Percentiles rank a stretch among this genome's conserved stretches.
Conservation (phyloP, 345 rosid species). For the Dimocarpus longan region DNA sequence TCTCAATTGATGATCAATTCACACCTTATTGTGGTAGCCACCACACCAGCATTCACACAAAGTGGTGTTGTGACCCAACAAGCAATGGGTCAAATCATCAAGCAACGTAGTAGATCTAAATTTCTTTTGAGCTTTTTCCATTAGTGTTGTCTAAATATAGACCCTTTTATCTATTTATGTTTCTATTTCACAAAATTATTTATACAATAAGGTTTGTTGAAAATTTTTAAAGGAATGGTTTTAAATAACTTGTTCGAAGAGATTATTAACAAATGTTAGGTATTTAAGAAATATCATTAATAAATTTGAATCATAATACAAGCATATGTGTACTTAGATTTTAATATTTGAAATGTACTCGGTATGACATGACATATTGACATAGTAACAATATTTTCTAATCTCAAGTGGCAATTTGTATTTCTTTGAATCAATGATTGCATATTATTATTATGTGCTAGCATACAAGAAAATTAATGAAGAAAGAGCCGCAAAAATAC, state of each 20-base stretch:
- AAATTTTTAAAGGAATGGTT: too few relatives aligned
- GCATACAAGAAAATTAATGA: slow-evolving; percentile 16
- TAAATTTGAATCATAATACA: background rate
- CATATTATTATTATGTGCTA: slow-evolving; percentile 21
- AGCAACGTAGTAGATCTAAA: background rate
- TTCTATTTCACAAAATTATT: background rate
- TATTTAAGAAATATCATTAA: too few relatives aligned
- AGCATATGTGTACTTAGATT: background rate
- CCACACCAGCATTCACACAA: background rate
- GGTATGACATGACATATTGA: background rate
- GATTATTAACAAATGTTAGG: too few relatives aligned
- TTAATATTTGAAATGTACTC: background rate
- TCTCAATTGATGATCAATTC: background rate
- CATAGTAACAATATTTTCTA: background rate
- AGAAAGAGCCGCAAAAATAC: background rate
- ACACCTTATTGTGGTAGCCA: background rate
- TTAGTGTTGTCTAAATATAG: background rate
- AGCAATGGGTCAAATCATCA: slow-evolving; percentile 8
- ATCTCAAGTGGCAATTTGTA: background rate
- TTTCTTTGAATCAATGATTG: slow-evolving; percentile 5
- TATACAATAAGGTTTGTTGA: background rate
- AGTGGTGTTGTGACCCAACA: slow-evolving; percentile 9
- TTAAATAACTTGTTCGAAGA: background rate
- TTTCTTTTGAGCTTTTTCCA: background rate
- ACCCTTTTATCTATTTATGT: background rate